Base-by-base conservation (phyloP, 2,329 filamentous ascomycete species). In the Magnaporthiopsis incrustans region DNA sequence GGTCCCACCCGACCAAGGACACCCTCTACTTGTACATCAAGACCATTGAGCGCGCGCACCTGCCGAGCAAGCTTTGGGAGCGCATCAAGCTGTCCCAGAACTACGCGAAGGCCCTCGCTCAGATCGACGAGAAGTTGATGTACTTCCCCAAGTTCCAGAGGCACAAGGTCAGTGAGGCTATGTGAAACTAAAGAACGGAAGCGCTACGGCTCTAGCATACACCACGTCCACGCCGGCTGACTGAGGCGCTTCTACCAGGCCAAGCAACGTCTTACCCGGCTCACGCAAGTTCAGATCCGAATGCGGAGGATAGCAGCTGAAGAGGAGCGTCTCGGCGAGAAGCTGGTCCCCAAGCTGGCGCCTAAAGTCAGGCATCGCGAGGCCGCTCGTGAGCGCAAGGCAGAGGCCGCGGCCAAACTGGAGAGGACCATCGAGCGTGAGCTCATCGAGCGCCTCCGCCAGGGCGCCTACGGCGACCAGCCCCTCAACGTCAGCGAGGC, bases 11-110 rank as follows among this genome's bases (percentile, higher is more conserved):
- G 79, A 88, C 76, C 66, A 93, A 91, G 63, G 90, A 91, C 67
- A 87, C 86, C 11, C 84, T 98, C 67, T 98, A 97, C 79, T 88
- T 98, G 65, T 98, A 96, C 83, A 96, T 97, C 84, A 98, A 97
- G 81, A 95, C 92, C 5, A 86, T 93, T 69, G 92, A 97, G 80
- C 90, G 95, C 67, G 84, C 89, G 15, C 94, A 93, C 76, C 85
- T 94, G 77, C 95, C 94, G 1, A 89, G 86, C 65, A 96, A 96
- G 77, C 87, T 94, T 79, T 99, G 95, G 95, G 92, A 98, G 79
- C 88, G 89, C 70, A 92, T 97, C 74, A 91, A 92, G 73, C 82
- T 99, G 44, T 92, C 91, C 33, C 86, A 87, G 71, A 97, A 98
- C 81, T 98, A 98, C 77, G 86, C 88, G 67, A 90, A 93, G 74